These are phyloP conservation scores for Chiua virens DNA, from an alignment of 768 basidiomycete species.

Conservation along the genomic window DNA sequence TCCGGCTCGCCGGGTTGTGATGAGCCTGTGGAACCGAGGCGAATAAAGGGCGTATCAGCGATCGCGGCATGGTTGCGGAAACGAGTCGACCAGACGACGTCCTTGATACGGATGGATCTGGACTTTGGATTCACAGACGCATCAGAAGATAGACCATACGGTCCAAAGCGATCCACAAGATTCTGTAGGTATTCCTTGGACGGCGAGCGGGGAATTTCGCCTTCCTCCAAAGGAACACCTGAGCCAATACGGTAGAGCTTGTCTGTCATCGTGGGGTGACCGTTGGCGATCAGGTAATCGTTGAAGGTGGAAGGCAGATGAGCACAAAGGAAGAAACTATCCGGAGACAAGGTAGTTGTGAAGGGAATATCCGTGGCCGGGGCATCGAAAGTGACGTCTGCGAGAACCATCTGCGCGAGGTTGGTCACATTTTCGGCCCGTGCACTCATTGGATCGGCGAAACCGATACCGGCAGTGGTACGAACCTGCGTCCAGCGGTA, in stretches of 20 bases:
- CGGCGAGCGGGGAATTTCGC: constrained; percentile 38
- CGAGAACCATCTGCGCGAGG: constrained; percentile 32
- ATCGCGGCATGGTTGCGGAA: constrained; percentile 49
- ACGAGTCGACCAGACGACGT: constrained; percentile 46
- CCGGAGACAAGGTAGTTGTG: background rate
- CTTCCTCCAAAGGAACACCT: constrained; percentile 37
- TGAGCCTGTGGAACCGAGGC: constrained; percentile 16
- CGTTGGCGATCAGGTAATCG: constrained; percentile 16
- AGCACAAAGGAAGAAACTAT: constrained; percentile 13
- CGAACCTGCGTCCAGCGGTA: constrained; percentile 38
- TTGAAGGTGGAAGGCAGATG: constrained; percentile 16
- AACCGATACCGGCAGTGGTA: constrained; percentile 40
- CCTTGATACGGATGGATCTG: constrained; percentile 34
- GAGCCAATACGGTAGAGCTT: constrained; percentile 42
- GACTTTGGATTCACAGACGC: constrained; percentile 34
- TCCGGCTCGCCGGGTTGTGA: background rate
- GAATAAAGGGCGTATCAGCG: constrained; percentile 40
- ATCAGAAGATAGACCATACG: constrained; percentile 36
- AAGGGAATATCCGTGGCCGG: background rate
- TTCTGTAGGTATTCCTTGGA: constrained; percentile 44
- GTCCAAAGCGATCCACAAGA: constrained; percentile 43
- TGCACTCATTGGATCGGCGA: constrained; percentile 42
- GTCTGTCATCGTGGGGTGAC: constrained; percentile 2
- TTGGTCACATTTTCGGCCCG: constrained; percentile 23
- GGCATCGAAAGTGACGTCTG: constrained; percentile 18